A percentile compares a stretch with the other conserved stretches of the same genome.
Evolutionary conservation across 441 rosid species (phyloP).

Genomic region (Populus hybrid): DNA sequence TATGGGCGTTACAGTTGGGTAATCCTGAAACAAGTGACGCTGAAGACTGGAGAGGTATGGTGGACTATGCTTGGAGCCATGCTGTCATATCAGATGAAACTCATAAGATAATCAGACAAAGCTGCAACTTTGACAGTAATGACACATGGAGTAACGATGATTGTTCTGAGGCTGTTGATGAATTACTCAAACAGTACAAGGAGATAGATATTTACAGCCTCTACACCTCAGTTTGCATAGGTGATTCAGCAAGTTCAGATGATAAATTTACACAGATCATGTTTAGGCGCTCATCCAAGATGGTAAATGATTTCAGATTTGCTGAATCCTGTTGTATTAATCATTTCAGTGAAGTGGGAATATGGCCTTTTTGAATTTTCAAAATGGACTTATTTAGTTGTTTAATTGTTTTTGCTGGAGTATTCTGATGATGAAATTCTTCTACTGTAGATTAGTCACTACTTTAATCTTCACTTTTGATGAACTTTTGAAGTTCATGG

Average conservation of each 20-base stretch:
- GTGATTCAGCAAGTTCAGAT: constrained; percentile 40
- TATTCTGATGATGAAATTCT: background rate
- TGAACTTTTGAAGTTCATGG: background rate
- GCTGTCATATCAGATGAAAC: constrained; percentile 91
- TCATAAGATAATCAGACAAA: constrained; percentile 50
- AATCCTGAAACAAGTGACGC: constrained; percentile 83
- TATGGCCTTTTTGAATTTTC: background rate
- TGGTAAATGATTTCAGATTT: constrained; percentile 31
- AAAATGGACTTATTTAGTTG: too few relatives aligned
- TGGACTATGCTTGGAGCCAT: constrained; percentile 98
- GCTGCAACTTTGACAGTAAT: constrained; percentile 64
- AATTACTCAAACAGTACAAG: constrained; percentile 63
- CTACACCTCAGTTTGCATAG: constrained; percentile 72
- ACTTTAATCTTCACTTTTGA: background rate
- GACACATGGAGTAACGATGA: constrained; percentile 59
- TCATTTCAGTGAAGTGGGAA: background rate
- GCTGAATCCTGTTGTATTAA: background rate
- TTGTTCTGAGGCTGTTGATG: constrained; percentile 60
- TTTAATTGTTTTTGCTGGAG: background rate
- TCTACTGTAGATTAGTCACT: background rate
- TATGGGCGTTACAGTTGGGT: constrained; percentile 51
- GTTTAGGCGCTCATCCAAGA: constrained; percentile 42
- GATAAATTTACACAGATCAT: constrained; percentile 28
- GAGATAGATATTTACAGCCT: constrained; percentile 90
- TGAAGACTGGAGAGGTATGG: constrained; percentile 85